Percentiles rank a stretch among this genome's conserved stretches.
phyloP scores from a whole-genome alignment of 2,329 filamentous ascomycete genomes.

The Eutypa lata region DNA sequence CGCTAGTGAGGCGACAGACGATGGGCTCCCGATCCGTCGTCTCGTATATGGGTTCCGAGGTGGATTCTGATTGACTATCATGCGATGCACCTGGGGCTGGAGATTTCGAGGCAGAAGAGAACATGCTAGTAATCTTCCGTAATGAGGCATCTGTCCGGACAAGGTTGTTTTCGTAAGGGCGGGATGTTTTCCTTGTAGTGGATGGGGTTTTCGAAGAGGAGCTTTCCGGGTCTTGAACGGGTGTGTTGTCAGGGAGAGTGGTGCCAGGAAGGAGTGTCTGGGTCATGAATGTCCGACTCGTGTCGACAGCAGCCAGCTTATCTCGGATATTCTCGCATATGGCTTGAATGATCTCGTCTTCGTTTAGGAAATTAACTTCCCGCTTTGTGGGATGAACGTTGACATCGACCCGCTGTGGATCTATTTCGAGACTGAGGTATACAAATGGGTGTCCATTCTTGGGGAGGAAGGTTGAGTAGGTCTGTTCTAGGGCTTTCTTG shows the following conservation, averaged over 20 bases:
- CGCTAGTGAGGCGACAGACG: constrained; percentile 72
- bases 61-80: constrained; percentile 15
- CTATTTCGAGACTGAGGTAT: constrained; percentile 89
- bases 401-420: constrained; percentile 88
- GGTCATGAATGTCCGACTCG: constrained; percentile 89
- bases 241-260: constrained; percentile 25
- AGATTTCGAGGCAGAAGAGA: constrained; percentile 53
- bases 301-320: constrained; percentile 82
- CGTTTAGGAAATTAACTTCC: constrained; percentile 95
- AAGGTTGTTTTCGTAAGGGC: constrained; percentile 79
- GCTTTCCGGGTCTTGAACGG: constrained; percentile 25
- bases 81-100: constrained; percentile 26
- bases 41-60: constrained; percentile 57
- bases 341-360: constrained; percentile 89
- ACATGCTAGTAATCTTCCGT: constrained; percentile 96
- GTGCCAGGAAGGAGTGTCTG: constrained; percentile 82
- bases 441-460: constrained; percentile 94
- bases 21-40: constrained; percentile 65
- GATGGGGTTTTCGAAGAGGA: constrained; percentile 30
- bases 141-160: constrained; percentile 85
- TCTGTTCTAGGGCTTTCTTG: constrained; percentile 87
- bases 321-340: constrained; percentile 78
- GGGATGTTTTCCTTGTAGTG: constrained; percentile 42
- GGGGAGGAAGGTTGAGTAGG: constrained; percentile 80
- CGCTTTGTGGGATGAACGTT: constrained; percentile 97